Conservation (phyloP, 140 eudicot species). For the Cichorium intybus region DNA sequence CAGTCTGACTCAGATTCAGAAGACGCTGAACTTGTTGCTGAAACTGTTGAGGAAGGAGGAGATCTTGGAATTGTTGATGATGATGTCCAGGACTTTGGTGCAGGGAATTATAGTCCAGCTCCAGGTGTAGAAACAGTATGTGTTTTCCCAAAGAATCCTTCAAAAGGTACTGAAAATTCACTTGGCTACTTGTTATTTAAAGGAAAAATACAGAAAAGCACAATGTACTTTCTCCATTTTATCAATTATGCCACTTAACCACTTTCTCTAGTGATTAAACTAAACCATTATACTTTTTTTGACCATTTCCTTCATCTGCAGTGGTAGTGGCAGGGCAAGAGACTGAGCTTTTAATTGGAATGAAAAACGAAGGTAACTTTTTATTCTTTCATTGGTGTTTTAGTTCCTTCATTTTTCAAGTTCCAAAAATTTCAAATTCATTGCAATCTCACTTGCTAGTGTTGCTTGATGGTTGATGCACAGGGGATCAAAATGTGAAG, state of each 20-base stretch:
- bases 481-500: constrained; percentile 67
- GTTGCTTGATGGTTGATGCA: constrained; percentile 20
- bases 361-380: constrained; percentile 79
- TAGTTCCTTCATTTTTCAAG: not conserved
- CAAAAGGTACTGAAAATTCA: constrained; percentile 43
- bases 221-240: not conserved
- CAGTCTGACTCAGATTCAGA: constrained; percentile 68
- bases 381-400: not conserved
- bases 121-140: constrained; percentile 88
- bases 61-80: constrained; percentile 90
- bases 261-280: constrained; percentile 1
- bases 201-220: not conserved
- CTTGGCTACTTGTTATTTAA: not conserved
- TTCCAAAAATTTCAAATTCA: not conserved
- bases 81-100: constrained; percentile 66
- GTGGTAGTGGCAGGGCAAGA: constrained; percentile 85
- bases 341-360: constrained; percentile 73
- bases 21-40: constrained; percentile 46
- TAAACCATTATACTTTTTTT: no score
- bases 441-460: constrained; percentile 17
- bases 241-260: not conserved
- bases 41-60: constrained; percentile 58
- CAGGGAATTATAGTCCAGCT: constrained; percentile 66
- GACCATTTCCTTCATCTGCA: constrained; percentile 35
- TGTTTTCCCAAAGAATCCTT: constrained; percentile 80